Base-by-base conservation (phyloP, 176 grass and related monocot genomes). In the Ensete glaucum region DNA sequence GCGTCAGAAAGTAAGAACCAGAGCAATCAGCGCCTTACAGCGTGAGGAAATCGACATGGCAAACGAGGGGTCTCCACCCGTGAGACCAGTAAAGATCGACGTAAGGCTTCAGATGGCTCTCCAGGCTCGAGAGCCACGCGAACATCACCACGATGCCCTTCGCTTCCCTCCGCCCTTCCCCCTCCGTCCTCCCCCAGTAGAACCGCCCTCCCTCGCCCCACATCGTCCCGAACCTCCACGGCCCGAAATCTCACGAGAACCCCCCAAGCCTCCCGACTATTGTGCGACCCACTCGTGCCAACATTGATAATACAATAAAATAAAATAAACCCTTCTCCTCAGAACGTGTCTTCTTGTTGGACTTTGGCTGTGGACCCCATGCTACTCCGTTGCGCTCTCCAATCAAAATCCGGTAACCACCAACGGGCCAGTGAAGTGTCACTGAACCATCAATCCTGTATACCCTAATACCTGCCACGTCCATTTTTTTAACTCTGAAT, bases 41-140 rank as follows among this genome's bases (percentile, higher is more conserved):
- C 19, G 86, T 78, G 60, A 99, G 90, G 77, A 89, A 87, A 78
- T 99, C 90, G 50, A 91, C 80, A 71, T 94, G 90, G 86, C 95
- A 99, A 9, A 99, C 81, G 77, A 94, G 82, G 69, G 88, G 87
- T 1, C 84, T 82, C 95, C 90, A 99, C 14, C 90, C 95, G 23
- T 94, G 86, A 62, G 88, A 91, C 54, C 84, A 84, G 80, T 99
- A 99, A 24, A 99, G 90, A 56, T 94, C 84, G 10, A 99, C 78
- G 80, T 85, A 99, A 52, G 88, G 84, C 53, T 80, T 87, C 79
- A 99, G 73, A 59, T 94, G 85, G 70, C 50, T 86, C 81, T 94
- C 90, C 60, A 94, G 86, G 86, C 90, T 99, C 86, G 90, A 91
- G 24, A 91, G 75, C 95, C 90, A 91, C 14, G 86, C 88, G 77